Conservation (phyloP, 2,329 filamentous ascomycete species). For the Cercospora nicotianae region DNA sequence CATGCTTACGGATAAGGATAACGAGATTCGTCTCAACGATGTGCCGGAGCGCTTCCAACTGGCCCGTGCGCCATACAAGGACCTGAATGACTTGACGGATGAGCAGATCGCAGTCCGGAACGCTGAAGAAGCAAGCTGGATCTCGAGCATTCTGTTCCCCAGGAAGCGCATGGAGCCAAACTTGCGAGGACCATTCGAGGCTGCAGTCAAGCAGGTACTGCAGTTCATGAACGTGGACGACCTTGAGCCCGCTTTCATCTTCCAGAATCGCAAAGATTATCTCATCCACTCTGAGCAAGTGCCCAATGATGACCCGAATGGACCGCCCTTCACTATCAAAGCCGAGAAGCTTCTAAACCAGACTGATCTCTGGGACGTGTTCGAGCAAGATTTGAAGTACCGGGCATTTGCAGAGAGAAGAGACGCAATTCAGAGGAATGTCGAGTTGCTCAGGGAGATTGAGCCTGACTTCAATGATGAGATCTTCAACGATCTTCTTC, state of each 20-base stretch:
- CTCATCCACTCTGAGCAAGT: slow-evolving; percentile 82
- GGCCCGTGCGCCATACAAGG: slow-evolving; percentile 82
- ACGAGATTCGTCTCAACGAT: slow-evolving; percentile 82
- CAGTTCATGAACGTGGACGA: slow-evolving; percentile 95
- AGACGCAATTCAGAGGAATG: slow-evolving; percentile 74
- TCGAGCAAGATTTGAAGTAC: slow-evolving; percentile 94
- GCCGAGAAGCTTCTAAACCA: slow-evolving; percentile 90
- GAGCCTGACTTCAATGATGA: slow-evolving; percentile 64
- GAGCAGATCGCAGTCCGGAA: slow-evolving; percentile 65
- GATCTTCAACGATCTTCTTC: slow-evolving; percentile 80
- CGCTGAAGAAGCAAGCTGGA: slow-evolving; percentile 88
- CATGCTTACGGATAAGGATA: slow-evolving; percentile 93
- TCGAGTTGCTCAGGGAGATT: slow-evolving; percentile 68
- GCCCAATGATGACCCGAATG: slow-evolving; percentile 67
- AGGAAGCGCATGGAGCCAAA: slow-evolving; percentile 73
- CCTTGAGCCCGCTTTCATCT: slow-evolving; percentile 95
- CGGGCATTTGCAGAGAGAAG: slow-evolving; percentile 89
- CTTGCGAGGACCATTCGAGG: slow-evolving; percentile 78
- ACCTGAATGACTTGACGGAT: slow-evolving; percentile 69
- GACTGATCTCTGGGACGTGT: slow-evolving; percentile 90
- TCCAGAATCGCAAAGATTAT: slow-evolving; percentile 97
- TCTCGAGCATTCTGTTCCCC: slow-evolving; percentile 83
- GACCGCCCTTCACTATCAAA: slow-evolving; percentile 68
- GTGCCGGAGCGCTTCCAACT: slow-evolving; percentile 94
- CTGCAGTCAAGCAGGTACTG: slow-evolving; percentile 85